Evolutionary conservation across 1,284 basidiomycete species (phyloP).

Genomic region (Marasmius fiardii): DNA sequence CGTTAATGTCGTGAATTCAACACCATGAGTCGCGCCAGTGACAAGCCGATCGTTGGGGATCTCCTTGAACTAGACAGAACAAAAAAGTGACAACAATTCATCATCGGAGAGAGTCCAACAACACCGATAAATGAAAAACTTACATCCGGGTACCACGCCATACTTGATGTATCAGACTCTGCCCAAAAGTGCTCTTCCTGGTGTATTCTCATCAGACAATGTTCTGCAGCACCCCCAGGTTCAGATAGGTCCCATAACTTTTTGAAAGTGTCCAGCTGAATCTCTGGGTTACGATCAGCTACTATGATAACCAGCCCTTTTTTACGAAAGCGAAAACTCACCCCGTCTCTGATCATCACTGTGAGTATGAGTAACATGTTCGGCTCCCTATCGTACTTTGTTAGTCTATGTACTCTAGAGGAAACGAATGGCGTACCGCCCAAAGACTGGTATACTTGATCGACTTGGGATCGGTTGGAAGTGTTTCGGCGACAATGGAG

Average conservation of each 20-base stretch:
- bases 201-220: conserved; percentile 56
- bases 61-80: conserved; percentile 42
- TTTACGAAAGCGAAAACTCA: conserved; percentile 24
- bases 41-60: conserved; percentile 32
- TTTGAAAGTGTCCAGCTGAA: conserved; percentile 71
- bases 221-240: conserved; percentile 46
- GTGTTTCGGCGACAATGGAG: conserved; percentile 61
- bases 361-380: conserved; percentile 59
- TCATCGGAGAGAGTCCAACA: neutral
- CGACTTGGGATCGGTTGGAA: conserved; percentile 64
- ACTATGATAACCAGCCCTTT: neutral
- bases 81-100: neutral
- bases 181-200: conserved; percentile 60
- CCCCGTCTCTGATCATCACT: conserved; percentile 48
- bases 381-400: conserved; percentile 44
- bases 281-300: conserved; percentile 36
- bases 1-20: conserved; percentile 61
- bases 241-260: conserved; percentile 69
- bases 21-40: conserved; percentile 47
- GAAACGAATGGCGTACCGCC: conserved; percentile 51
- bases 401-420: neutral
- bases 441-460: conserved; percentile 73
- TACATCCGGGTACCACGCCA: conserved; percentile 60
- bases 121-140: conserved; percentile 19
- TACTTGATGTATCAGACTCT: conserved; percentile 39